Base-by-base conservation (phyloP, 352 stramenopile species). In the Globisporangium cystogenes region DNA sequence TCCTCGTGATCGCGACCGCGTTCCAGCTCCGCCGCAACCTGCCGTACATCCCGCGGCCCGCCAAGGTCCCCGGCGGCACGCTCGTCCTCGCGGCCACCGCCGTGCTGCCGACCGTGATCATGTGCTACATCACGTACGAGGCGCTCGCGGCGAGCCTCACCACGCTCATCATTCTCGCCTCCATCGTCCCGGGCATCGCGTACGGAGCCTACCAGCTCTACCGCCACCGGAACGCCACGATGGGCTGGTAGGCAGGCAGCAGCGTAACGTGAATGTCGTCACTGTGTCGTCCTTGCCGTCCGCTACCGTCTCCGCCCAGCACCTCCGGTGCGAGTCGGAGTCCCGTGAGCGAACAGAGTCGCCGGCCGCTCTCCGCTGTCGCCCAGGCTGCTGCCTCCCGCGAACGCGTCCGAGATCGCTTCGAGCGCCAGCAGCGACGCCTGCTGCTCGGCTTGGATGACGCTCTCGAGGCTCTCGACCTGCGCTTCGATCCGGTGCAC, bases 1-100 rank as follows among this genome's bases (percentile, higher is more conserved):
- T 98, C 4, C 60, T 98, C 31, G 92, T 98, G 53, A 96, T 98
- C 58, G 70, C 65, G 14, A 81, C 94, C 0, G 87, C 95, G 67
- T 72, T 98, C 47, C 83, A 92, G 29, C 69, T 98, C 8, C 82
- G 95, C 4, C 54, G 82, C 7, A 76, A 68, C 43, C 53, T 84
- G 47, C 76, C 77, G 10, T 84, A 88, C 63, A 80, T 95, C 56
- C 57, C 72, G 29, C 76, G 86, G 3, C 82, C 84, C 0, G 85
- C 65, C 27, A 74, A 73, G 49, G 66, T 85, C 0, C 73, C 76
- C 20, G 73, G 76, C 6, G 74, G 76, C 42, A 53, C 65, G 14
- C 60, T 51, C 21, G 50, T 71, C 48, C 57, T 89, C 7, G 57
- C 49, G 24, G 18, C 61, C 6, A 53, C 83, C 7, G 63, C 70